A percentile compares a stretch with the other conserved stretches of the same genome.
phyloP scores from a whole-genome alignment of 164 flowering plant genomes.

The Kingdonia uniflora region DNA sequence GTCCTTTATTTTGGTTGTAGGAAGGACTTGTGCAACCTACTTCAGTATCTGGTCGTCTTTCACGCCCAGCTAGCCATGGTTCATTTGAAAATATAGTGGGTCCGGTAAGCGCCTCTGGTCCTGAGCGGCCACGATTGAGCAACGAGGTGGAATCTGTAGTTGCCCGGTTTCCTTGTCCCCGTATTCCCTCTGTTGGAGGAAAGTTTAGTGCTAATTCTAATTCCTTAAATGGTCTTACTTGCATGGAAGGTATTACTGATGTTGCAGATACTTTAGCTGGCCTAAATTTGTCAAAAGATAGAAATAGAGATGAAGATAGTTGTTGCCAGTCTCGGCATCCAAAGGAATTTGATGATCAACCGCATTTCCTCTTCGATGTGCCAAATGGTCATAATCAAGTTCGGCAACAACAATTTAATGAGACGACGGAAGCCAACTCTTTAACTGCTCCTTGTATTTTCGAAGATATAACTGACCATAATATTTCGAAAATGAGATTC shows the following conservation, averaged over 20 bases:
- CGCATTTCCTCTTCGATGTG: no score
- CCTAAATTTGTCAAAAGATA: constrained; percentile 32
- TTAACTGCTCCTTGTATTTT: no score
- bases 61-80: constrained; percentile 47
- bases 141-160: constrained; percentile 27
- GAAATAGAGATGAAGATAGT: constrained; percentile 24
- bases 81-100: constrained; percentile 32
- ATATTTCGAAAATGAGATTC: no score
- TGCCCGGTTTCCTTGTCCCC: no score
- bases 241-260: constrained; percentile 26
- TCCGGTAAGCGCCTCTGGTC: constrained; percentile 17
- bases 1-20: no score
- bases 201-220: constrained; percentile 22
- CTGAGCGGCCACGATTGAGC: constrained; percentile 17
- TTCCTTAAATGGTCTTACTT: constrained; percentile 30
- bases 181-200: constrained; percentile 25
- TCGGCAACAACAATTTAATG: no score
- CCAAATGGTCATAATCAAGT: no score
- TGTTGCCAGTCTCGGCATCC: constrained; percentile 28
- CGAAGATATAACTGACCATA: no score
- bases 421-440: no score
- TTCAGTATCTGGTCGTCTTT: constrained; percentile 27
- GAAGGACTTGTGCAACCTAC: constrained; percentile 55
- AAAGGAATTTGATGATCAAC: constrained; percentile 15
- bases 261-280: constrained; percentile 41